These are phyloP conservation scores for Atkinsonella hypoxylon DNA, from an alignment of 2,329 filamentous ascomycete genomes.

Conservation along the genomic window DNA sequence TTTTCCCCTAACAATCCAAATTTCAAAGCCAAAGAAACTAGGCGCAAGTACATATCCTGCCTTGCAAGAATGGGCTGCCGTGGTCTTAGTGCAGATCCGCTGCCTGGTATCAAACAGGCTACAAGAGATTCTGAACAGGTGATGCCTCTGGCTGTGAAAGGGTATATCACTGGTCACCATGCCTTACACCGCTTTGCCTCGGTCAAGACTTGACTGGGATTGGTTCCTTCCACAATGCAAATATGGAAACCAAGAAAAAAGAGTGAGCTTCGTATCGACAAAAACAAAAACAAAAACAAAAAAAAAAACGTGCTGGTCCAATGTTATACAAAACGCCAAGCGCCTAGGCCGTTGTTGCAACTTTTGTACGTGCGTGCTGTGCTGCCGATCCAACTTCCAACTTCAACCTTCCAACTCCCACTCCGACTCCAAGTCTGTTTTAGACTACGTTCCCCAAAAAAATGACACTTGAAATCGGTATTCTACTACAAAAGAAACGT, in stretches of 20 bases:
- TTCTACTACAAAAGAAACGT: background rate
- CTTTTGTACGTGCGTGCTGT: background rate
- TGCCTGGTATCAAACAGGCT: too few species aligned
- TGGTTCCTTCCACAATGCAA: background rate
- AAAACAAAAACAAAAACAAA: background rate
- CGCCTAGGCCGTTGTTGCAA: slow-evolving; percentile 8
- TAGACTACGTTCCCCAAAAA: background rate
- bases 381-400: background rate
- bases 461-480: too few species aligned
- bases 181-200: background rate
- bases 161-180: background rate
- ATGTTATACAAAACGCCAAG: slow-evolving; percentile 15
- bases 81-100: too few species aligned
- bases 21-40: too few species aligned
- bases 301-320: slow-evolving; percentile 8
- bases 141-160: background rate
- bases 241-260: background rate
- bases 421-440: background rate
- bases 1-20: too few species aligned
- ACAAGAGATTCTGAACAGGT: background rate
- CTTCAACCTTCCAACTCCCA: background rate
- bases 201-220: background rate
- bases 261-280: background rate
- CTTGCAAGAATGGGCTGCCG: too few species aligned
- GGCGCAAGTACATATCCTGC: too few species aligned